These are phyloP conservation scores for Populus ilicifolia DNA, from an alignment of 345 rosid species.

Conservation along the genomic window DNA sequence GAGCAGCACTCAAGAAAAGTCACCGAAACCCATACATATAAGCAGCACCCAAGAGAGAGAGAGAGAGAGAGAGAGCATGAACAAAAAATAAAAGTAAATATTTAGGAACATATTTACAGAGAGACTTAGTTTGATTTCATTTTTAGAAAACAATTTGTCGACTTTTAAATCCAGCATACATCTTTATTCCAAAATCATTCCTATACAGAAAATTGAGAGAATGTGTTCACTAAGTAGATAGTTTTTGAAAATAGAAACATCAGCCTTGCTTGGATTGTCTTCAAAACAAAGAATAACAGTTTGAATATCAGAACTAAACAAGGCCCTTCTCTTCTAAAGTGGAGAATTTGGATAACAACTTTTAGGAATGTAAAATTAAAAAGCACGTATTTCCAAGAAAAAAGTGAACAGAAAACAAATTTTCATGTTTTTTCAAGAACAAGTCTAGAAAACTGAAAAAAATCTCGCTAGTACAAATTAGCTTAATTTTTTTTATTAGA, in stretches of 20 bases:
- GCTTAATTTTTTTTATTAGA: background rate
- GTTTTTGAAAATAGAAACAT: background rate
- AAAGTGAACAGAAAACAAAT: background rate
- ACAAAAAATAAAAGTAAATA: background rate
- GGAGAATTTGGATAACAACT: background rate
- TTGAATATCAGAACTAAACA: background rate
- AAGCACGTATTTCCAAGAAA: background rate
- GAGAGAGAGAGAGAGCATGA: too few species aligned
- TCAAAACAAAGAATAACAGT: background rate
- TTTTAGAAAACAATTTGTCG: background rate
- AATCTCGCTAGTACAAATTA: background rate
- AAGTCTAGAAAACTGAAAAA: background rate
- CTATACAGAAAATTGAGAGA: background rate
- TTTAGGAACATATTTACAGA: background rate
- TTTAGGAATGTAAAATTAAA: background rate
- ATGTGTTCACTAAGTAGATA: background rate
- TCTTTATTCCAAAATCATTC: background rate
- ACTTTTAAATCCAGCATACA: background rate
- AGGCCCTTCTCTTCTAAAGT: background rate
- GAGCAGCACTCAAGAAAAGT: background rate
- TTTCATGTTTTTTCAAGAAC: background rate
- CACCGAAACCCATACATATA: background rate
- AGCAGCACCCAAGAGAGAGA: background rate
- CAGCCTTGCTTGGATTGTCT: background rate
- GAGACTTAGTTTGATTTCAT: background rate